Conservation (phyloP, 2,329 filamentous ascomycete species). For the Cladosporium sp. region DNA sequence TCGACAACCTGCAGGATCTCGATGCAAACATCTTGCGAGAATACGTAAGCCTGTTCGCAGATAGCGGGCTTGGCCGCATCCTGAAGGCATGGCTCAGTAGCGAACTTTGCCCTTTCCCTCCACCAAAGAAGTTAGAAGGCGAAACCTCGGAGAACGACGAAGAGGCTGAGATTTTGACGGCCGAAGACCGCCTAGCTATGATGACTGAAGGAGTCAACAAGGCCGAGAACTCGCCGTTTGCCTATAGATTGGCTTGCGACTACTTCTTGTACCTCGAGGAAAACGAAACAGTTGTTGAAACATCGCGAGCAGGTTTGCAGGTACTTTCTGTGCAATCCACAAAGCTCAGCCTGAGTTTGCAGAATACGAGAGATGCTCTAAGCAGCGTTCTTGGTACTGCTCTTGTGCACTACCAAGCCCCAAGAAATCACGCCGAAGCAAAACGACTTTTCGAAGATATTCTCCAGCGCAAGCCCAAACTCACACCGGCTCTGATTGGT, state of each 20-base stretch:
- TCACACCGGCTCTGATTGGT: constrained; percentile 80
- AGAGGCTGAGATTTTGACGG: constrained; percentile 61
- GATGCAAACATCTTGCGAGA: constrained; percentile 76
- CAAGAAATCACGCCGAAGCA: constrained; percentile 85
- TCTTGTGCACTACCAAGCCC: constrained; percentile 85
- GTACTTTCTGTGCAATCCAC: constrained; percentile 60
- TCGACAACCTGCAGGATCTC: constrained; percentile 70
- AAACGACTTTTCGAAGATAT: constrained; percentile 82
- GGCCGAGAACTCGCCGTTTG: constrained; percentile 68
- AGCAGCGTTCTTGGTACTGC: constrained; percentile 81
- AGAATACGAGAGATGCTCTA: constrained; percentile 70
- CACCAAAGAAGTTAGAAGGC: constrained; percentile 43
- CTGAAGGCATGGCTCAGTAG: constrained; percentile 81
- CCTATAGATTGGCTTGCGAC: constrained; percentile 78
- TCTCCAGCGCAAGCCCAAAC: constrained; percentile 70
- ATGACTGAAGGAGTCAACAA: constrained; percentile 63
- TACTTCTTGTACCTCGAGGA: constrained; percentile 86
- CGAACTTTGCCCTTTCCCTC: constrained; percentile 79
- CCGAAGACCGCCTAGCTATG: constrained; percentile 77
- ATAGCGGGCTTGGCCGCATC: constrained; percentile 77
- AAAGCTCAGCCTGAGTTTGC: constrained; percentile 68
- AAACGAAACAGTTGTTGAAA: constrained; percentile 75
- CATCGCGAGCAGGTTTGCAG: constrained; percentile 71
- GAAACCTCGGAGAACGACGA: constrained; percentile 36
- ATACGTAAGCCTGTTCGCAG: constrained; percentile 81